Conservation (phyloP, 208 protist genomes). For the Leptomonas seymouri region DNA sequence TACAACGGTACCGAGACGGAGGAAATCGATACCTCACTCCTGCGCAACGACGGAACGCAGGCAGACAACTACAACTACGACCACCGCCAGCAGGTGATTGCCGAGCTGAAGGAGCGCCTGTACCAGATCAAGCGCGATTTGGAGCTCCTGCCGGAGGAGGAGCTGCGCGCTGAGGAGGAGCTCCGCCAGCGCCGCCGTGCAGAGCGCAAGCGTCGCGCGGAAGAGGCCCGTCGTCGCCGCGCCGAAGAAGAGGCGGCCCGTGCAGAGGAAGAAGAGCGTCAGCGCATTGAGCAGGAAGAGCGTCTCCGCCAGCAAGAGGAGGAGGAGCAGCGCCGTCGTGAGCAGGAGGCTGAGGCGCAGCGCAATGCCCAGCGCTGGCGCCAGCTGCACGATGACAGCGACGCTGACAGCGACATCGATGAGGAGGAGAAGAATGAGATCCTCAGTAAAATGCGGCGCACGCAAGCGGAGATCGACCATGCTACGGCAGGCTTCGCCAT, state of each 20-base stretch:
- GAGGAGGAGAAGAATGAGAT: constrained; percentile 35
- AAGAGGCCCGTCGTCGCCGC: constrained; percentile 25
- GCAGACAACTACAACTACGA: constrained; percentile 62
- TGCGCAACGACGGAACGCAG: constrained; percentile 34
- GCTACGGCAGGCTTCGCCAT: constrained; percentile 36
- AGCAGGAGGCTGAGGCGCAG: constrained; percentile 21
- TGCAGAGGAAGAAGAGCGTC: constrained; percentile 32
- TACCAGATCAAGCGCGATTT: constrained; percentile 81
- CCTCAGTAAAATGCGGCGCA: constrained; percentile 33
- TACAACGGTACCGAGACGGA: constrained; percentile 77
- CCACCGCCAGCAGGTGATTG: constrained; percentile 60
- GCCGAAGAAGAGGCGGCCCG: constrained; percentile 18
- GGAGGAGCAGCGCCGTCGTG: constrained; percentile 11
- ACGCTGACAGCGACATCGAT: constrained; percentile 40
- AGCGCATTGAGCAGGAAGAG: constrained; percentile 38
- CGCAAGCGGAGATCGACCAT: constrained; percentile 41
- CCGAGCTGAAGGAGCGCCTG: constrained; percentile 65
- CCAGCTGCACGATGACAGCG: constrained; percentile 37
- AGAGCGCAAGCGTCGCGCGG: constrained; percentile 32
- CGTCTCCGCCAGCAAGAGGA: no score
- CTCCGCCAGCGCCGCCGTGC: constrained; percentile 32
- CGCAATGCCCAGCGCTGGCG: constrained; percentile 19
- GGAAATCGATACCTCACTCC: constrained; percentile 43
- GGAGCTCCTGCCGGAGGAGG: constrained; percentile 72
- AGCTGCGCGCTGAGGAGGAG: constrained; percentile 51